Evolutionary conservation across 1,284 basidiomycete genomes (phyloP), one percentile per base, ranked within the genome.

Genomic region (Flammula alnicola): DNA sequence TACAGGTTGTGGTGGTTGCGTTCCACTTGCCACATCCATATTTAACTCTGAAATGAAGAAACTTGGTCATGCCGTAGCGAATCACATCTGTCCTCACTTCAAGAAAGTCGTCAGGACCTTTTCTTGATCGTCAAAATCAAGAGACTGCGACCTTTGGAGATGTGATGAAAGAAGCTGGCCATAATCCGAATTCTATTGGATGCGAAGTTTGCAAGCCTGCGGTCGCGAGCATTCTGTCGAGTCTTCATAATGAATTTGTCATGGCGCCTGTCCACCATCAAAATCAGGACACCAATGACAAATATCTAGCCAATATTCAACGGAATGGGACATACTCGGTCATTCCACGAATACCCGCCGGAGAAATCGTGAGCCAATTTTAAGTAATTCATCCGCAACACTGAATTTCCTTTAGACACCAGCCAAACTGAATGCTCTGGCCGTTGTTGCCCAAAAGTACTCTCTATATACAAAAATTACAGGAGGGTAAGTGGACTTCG

Each of bases 151-250:
- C 78, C 16, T 85, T 87, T 56, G 57, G 68, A 0, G 77, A 79
- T 19, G 73, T 87, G 38, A 83, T 89, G 77, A 62, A 65, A 11
- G 70, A 69, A 8, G 71, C 72, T 5, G 86, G 85, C 22, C 70
- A 74, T 11, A 76, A 76, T 33, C 64, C 72, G 19, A 69, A 77
- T 33, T 73, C 81, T 1, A 60, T 86, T 5, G 88, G 88, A 1
- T 91, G 88, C 59, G 88, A 91, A 64, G 67, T 84, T 20, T 91
- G 88, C 70, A 88, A 85, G 58, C 88, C 88, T 1, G 80, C 80
- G 1, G 74, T 91, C 31, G 88, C 77, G 11, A 82, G 76, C 47
- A 86, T 91, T 51, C 70, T 91, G 22, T 83, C 86, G 0, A 84
- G 83, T 16, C 66, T 88, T 45, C 68, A 54, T 65, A 90, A 90